Evolutionary conservation across 345 rosid genomes (phyloP).

Genomic region (Erodium maritimum): DNA sequence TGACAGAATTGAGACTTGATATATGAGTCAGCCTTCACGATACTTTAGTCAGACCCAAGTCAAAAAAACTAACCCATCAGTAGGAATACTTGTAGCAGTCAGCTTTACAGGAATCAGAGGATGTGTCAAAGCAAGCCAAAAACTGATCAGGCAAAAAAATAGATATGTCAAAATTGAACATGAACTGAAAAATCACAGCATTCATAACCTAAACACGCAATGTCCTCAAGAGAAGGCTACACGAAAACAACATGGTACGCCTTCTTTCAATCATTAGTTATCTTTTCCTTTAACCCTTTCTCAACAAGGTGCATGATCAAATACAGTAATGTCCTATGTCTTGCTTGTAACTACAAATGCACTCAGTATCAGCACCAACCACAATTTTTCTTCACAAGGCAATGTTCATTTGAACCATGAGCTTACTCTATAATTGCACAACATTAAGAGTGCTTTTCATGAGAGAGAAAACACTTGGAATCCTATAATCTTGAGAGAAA

Average conservation of each 20-base stretch:
- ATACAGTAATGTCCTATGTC: too few relatives aligned
- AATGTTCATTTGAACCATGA: too few relatives aligned
- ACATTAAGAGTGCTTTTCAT: too few relatives aligned
- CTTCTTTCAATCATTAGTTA: too few relatives aligned
- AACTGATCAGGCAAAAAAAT: slow-evolving; percentile 26
- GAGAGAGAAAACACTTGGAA: too few relatives aligned
- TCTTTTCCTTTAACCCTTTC: too few relatives aligned
- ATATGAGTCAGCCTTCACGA: not conserved
- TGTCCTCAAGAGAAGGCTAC: not conserved
- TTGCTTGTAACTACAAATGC: too few relatives aligned
- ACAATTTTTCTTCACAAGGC: too few relatives aligned
- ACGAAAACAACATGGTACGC: too few relatives aligned
- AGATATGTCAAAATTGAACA: not conserved
- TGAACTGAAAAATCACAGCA: not conserved
- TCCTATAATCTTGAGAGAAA: not conserved
- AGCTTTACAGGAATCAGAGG: slow-evolving; percentile 64
- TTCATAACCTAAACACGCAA: not conserved
- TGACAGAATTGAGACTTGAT: not conserved
- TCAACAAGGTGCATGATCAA: too few relatives aligned
- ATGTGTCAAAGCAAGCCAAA: slow-evolving; percentile 52
- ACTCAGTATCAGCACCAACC: too few relatives aligned
- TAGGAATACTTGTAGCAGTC: slow-evolving; percentile 35
- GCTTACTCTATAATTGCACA: too few relatives aligned
- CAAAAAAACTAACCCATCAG: slow-evolving; percentile 59
- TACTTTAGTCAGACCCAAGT: not conserved